Evolutionary conservation across 1,284 basidiomycete genomes (phyloP), one percentile per base, ranked within the genome.

Genomic region (Pholiota adiposa): DNA sequence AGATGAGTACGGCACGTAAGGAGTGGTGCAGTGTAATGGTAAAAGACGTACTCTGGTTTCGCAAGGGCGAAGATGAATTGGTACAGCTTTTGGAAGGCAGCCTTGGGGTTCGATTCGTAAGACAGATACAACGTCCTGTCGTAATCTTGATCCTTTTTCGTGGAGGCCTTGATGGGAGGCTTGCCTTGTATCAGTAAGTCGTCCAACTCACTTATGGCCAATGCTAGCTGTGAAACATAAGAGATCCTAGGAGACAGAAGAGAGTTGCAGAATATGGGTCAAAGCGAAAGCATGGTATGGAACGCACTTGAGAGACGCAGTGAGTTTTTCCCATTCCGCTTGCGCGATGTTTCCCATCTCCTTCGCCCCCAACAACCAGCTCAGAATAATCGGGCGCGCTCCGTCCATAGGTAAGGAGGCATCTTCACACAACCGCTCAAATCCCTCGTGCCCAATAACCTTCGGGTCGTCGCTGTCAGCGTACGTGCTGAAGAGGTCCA

Each of bases 261-360:
- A 9, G 9, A 18, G 36, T 14, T 27, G 25, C 52, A 16, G 23
- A 12, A 43, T n/a, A n/a, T n/a, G n/a, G n/a, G 18, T 16, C 38
- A 29, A 48, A 7, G 33, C 2, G 31, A 18, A 33, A n/a, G 5
- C 44, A 31, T 21, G 54, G 33, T 0, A n/a, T 21, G 12, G 3
- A 33, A 77, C 86, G 63, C 70, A 91, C 90, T 81, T 82, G 31
- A 91, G 72, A 44, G 74, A 74, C 11, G 75, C 74, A 38, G 82
- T 84, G n/a, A 83, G 85, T 59, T 77, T 78, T n/a, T 77, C 72
- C 90, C 91, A 93, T 67, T 90, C 88, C 7, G 80, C 77, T 70
- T 79, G 80, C 49, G 80, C 81, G 52, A 93, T 77, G 65, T 85
- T 89, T 19, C 79, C 88, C 83, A 93, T 86, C 67, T 92, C 89